Conservation (phyloP, 1,284 basidiomycete genomes). For the Lignosus rhinocerotis region DNA sequence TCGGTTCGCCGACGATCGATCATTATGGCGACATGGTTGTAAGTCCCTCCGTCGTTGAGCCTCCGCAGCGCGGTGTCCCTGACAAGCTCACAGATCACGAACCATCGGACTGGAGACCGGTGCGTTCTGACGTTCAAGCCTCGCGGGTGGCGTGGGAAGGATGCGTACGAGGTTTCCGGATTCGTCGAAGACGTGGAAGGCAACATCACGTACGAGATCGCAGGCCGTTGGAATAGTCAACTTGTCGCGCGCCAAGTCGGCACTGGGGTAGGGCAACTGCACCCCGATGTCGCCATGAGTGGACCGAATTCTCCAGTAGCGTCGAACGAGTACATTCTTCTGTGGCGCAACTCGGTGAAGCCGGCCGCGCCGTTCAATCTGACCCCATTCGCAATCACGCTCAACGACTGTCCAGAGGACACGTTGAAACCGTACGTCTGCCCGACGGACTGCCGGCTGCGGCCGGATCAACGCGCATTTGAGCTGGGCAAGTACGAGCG, state of each 20-base stretch:
- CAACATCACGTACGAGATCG: constrained; percentile 82
- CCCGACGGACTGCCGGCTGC: constrained; percentile 91
- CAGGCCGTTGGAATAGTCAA: constrained; percentile 95
- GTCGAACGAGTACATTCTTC: constrained; percentile 69
- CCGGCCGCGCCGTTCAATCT: constrained; percentile 88
- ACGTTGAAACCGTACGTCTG: constrained; percentile 75
- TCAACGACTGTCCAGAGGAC: constrained; percentile 79
- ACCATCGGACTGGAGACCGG: constrained; percentile 91
- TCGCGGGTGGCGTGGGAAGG: constrained; percentile 89
- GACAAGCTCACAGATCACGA: constrained; percentile 61
- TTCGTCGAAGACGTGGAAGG: constrained; percentile 74
- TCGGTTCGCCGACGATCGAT: constrained; percentile 93
- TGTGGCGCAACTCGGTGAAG: constrained; percentile 95
- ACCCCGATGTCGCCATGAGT: constrained; percentile 69
- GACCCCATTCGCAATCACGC: constrained; percentile 91
- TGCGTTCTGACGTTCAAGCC: constrained; percentile 96
- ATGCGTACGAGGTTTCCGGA: constrained; percentile 92
- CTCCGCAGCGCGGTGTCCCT: not conserved
- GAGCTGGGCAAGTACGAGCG: constrained; percentile 90
- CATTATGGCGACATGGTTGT: constrained; percentile 96
- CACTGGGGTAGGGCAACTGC: constrained; percentile 62
- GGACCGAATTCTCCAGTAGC: constrained; percentile 48
- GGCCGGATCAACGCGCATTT: constrained; percentile 95
- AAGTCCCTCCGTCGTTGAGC: constrained; percentile 36
- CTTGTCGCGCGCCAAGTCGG: constrained; percentile 84